These are phyloP conservation scores for Nakazawaea laoshanensis DNA, from an alignment of 805 yeast genomes.

Conservation along the genomic window DNA sequence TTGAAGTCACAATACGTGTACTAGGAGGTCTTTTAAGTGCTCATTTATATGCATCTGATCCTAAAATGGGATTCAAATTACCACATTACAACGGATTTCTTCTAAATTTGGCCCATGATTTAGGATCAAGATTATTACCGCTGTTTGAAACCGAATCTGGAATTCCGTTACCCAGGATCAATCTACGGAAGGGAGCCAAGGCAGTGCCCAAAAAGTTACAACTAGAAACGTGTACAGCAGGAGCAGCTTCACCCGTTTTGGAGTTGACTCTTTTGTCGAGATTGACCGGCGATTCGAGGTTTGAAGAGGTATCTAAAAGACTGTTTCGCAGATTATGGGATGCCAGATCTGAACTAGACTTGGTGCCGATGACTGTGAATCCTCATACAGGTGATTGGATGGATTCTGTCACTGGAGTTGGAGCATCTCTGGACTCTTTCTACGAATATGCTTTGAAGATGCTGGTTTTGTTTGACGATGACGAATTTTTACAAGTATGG, in stretches of 20 bases:
- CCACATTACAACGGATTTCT: conserved; percentile 61
- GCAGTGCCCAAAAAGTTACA: conserved; percentile 34
- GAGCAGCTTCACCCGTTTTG: conserved; percentile 75
- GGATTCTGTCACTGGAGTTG: conserved; percentile 65
- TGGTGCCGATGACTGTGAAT: conserved; percentile 74
- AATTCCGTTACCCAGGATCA: conserved; percentile 76
- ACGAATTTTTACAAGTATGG: conserved; percentile 47
- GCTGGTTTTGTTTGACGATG: conserved; percentile 62
- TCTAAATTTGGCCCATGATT: conserved; percentile 61
- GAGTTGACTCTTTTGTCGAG: conserved; percentile 73
- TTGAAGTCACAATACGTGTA: conserved; percentile 76
- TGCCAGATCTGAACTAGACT: conserved; percentile 47
- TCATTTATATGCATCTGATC: conserved; percentile 60
- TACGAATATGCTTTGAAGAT: conserved; percentile 83
- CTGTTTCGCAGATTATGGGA: conserved; percentile 71
- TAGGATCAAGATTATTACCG: conserved; percentile 63
- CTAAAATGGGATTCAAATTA: conserved; percentile 30
- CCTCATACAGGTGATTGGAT: conserved; percentile 47
- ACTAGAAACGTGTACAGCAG: conserved; percentile 76
- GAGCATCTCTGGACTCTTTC: conserved; percentile 88
- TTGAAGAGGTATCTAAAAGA: conserved; percentile 49
- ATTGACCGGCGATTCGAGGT: conserved; percentile 66
- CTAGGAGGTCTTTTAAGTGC: conserved; percentile 77
- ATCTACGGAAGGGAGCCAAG: conserved; percentile 46
- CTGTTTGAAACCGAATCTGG: conserved; percentile 60